Base-by-base conservation (phyloP, 192 early-diverging fungal genomes). In the Coemansia sp. region DNA sequence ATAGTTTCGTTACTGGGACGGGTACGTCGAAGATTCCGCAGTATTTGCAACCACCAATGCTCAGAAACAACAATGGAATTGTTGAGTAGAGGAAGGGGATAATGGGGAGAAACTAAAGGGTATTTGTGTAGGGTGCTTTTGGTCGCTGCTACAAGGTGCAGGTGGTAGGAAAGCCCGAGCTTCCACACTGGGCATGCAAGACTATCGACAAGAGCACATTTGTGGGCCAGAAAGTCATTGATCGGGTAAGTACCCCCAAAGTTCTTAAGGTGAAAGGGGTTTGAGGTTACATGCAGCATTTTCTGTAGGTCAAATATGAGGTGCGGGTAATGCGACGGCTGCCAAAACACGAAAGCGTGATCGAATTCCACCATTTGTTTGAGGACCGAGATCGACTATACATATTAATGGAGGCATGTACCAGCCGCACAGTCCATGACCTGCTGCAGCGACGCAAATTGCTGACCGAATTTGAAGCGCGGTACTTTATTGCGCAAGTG, bases 341-440 rank as follows among this genome's bases (percentile, higher is more conserved):
- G 23, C 81, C 75, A n/a, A 58, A 28, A 9, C 93, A 99, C 69
- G 78, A 74, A 9, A 82, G 87, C 46, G 90, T 99, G 56, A 91
- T 96, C 30, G 73, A 69, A 11, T 96, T 91, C 51, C 50, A 84
- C 40, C 79, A 84, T 32, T 83, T 87, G 47, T 97, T 96, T 79
- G 95, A 99, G 75, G 94, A 99, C 71, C 66, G 75, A 16, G 77
- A 80, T 38, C 85, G 87, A 62, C 86, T 97, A 9, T 97, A 93
- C 68, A 81, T 99, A 57, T 75, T 96, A 11, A 66, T 99, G 66
- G 96, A 99, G 73, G 73, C 94, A 16, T 99, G 96, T 71, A 87
- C 88, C 32, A 93, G 88, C 63, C 83, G 82, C 69, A 94, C 94
- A 0, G 79, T 99, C 30, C 84, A 90, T 40, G 88, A 90, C 11